Evolutionary conservation across 2,329 filamentous ascomycete species (phyloP).

Genomic region (Aspergillus ustus): DNA sequence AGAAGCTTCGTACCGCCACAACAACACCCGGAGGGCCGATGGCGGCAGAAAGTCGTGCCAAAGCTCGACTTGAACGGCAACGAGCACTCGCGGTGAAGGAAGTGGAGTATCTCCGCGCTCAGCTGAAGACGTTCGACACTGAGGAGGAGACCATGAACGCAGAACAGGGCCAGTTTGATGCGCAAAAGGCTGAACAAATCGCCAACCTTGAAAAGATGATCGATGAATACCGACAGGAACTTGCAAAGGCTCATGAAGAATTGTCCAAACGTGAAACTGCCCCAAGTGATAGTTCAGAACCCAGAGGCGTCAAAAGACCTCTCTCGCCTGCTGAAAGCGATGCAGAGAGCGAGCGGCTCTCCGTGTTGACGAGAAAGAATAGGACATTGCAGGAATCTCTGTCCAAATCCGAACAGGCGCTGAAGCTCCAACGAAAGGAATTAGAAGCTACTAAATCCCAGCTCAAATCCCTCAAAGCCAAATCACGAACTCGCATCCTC

Average conservation of each 20-base stretch:
- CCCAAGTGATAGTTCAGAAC: slow-evolving; percentile 47
- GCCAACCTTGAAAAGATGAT: slow-evolving; percentile 83
- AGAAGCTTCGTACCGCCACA: slow-evolving; percentile 65
- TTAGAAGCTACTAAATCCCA: slow-evolving; percentile 74
- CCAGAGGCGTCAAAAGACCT: slow-evolving; percentile 65
- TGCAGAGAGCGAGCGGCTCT: slow-evolving; percentile 70
- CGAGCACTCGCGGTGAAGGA: slow-evolving; percentile 86
- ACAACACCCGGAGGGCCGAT: slow-evolving; percentile 45
- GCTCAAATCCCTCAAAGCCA: slow-evolving; percentile 67
- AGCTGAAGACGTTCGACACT: slow-evolving; percentile 83
- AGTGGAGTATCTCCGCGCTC: slow-evolving; percentile 89
- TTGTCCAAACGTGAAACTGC: slow-evolving; percentile 67
- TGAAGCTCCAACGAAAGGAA: slow-evolving; percentile 74
- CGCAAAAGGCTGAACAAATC: slow-evolving; percentile 73
- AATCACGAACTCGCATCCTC: slow-evolving; percentile 78
- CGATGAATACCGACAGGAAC: slow-evolving; percentile 81
- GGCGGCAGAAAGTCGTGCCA: slow-evolving; percentile 67
- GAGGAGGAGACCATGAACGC: slow-evolving; percentile 84
- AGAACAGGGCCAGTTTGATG: slow-evolving; percentile 73
- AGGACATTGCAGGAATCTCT: slow-evolving; percentile 82
- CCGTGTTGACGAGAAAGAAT: slow-evolving; percentile 84
- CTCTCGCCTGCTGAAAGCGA: slow-evolving; percentile 61
- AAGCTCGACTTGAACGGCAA: slow-evolving; percentile 80
- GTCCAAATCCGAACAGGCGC: slow-evolving; percentile 69
- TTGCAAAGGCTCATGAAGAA: slow-evolving; percentile 74